Base-by-base conservation (phyloP, 2,329 filamentous ascomycete species). In the Trematosphaeria pertusa region DNA sequence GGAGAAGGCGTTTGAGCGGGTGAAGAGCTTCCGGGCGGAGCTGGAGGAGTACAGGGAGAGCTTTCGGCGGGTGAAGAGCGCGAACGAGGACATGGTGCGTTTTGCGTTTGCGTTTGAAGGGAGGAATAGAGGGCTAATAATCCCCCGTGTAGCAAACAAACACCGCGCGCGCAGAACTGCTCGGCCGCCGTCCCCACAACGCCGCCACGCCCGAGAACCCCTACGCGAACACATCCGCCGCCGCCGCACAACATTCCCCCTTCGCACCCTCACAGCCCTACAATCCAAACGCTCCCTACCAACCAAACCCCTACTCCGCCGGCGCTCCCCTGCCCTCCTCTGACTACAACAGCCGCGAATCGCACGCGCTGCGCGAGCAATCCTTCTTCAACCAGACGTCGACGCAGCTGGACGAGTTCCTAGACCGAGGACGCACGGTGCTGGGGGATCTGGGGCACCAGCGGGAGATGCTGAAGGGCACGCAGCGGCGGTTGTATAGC, bases 381-480 rank as follows among this genome's bases (percentile, higher is more conserved):
- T 87, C 81, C 50, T 97, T 99, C 78, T 89, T 97, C 62, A 73
- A 83, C 15, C 86, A 82, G 59, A 94, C 93, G 3, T 89, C 96
- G 67, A 82, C 81, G 14, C 91, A 94, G 42, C 80, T 99, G 1
- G 94, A 99, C 69, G 93, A 97, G 59, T 99, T 96, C 67, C 83
- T 99, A 46, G 92, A 95, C 37, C 81, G 93, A 2, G 94, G 94
- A 0, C 86, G 96, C 66, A 90, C 91, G 1, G 94, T 99, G 28
- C 79, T 97, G 20, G 88, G 89, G 5, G 92, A 97, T 73, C 73
- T 99, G 45, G 88, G 89, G 3, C 83, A 94, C 65, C 94, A 99
- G 77, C 83, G 90, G 43, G 93, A 97, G 70, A 92, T 97, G 77
- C 80, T 99, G 54, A 99, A 99, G 78, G 89, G 87, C 40, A 97